Percentiles rank a stretch among this genome's conserved stretches.
Conservation (phyloP, 1,284 basidiomycete species). For the Rhizoctonia solani region DNA sequence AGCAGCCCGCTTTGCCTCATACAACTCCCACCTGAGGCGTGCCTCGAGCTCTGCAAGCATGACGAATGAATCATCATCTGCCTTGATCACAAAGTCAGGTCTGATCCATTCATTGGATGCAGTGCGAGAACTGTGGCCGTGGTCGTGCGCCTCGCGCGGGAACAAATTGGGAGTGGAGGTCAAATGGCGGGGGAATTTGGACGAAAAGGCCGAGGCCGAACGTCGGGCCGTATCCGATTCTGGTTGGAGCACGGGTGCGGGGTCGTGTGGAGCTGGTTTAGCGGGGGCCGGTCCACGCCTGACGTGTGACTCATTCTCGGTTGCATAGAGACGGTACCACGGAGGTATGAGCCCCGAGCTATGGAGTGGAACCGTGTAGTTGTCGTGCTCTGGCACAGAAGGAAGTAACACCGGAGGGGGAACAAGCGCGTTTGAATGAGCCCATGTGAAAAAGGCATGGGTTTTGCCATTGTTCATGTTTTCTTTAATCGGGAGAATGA, state of each 20-base stretch:
- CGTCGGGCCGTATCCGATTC: constrained; percentile 36
- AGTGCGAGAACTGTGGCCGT: constrained; percentile 52
- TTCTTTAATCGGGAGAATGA: constrained; percentile 81
- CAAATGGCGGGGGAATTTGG: constrained; percentile 7
- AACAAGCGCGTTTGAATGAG: constrained; percentile 88
- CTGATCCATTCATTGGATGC: constrained; percentile 60
- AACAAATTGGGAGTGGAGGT: background rate
- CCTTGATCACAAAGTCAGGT: constrained; percentile 89
- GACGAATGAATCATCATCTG: constrained; percentile 92
- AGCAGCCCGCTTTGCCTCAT: constrained; percentile 36
- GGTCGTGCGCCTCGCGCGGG: constrained; percentile 58
- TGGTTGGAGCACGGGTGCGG: constrained; percentile 34
- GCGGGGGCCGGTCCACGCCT: constrained; percentile 35
- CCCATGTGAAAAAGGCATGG: constrained; percentile 85
- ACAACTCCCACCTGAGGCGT: constrained; percentile 73
- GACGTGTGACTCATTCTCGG: background rate
- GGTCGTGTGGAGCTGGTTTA: constrained; percentile 40
- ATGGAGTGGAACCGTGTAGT: constrained; percentile 10
- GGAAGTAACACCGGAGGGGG: constrained; percentile 58
- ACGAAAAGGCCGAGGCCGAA: constrained; percentile 1
- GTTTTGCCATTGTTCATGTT: constrained; percentile 94
- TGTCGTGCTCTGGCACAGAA: constrained; percentile 27
- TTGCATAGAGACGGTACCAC: constrained; percentile 17
- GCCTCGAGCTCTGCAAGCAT: constrained; percentile 92
- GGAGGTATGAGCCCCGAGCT: constrained; percentile 21